Conservation (phyloP, 352 stramenopile species). For the Phytopythium sindhum region DNA sequence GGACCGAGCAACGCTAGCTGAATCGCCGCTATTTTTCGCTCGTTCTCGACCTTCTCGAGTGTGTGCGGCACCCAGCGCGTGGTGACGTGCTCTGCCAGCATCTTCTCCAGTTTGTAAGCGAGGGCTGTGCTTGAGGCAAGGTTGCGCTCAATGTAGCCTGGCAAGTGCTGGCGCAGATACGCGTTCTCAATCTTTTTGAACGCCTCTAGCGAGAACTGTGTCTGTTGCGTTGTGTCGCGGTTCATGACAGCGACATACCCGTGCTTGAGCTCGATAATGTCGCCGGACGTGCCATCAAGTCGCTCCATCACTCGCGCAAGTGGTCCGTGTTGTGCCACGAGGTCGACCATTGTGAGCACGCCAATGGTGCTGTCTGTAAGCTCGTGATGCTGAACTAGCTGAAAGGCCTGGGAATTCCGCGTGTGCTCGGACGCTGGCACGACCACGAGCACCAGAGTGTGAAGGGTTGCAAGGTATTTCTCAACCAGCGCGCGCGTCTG, state of each 20-base stretch:
- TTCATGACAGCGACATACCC: constrained; percentile 41
- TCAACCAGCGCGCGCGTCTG: constrained; percentile 28
- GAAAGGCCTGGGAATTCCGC: constrained; percentile 41
- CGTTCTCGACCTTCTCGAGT: constrained; percentile 8
- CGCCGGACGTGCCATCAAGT: constrained; percentile 22
- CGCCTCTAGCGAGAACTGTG: constrained; percentile 15
- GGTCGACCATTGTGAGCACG: constrained; percentile 46
- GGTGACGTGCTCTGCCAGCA: constrained; percentile 29
- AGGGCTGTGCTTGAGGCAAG: constrained; percentile 27
- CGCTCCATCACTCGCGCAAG: constrained; percentile 22
- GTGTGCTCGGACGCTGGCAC: constrained; percentile 30
- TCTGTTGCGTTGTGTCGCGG: constrained; percentile 20
- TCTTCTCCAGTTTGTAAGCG: constrained; percentile 25
- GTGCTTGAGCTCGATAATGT: constrained; percentile 32
- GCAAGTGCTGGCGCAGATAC: constrained; percentile 27
- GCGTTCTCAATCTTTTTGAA: constrained; percentile 21
- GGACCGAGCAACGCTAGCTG: constrained; percentile 13
- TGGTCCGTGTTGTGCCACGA: constrained; percentile 19
- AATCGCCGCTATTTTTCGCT: constrained; percentile 1
- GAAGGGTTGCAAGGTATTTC: constrained; percentile 26
- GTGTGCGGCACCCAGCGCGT: constrained; percentile 23
- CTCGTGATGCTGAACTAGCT: constrained; percentile 34
- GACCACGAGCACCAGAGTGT: constrained; percentile 42
- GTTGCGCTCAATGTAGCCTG: constrained; percentile 17
- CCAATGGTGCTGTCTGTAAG: constrained; percentile 33